Base-by-base conservation (phyloP, 495 filamentous ascomycete genomes). In the Aspergillus bertholletiae region DNA sequence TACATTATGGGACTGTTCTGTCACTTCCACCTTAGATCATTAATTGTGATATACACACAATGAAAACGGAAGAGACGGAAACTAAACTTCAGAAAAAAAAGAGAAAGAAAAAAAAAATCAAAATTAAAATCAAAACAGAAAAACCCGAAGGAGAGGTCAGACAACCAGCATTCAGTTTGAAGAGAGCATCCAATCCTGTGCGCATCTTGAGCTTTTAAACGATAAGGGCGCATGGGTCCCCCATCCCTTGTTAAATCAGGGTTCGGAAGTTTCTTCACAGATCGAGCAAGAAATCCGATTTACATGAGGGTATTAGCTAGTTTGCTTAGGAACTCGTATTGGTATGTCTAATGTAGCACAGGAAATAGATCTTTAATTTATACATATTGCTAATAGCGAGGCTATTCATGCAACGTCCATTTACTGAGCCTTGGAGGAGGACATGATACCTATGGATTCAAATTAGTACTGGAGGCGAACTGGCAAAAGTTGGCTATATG, bases 351-450 rank as follows among this genome's bases (percentile, higher is more conserved):
- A 66, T 57, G 66, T 64, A 69, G 66, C 64, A 71, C 62, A 74
- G 69, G 26, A 69, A 71, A 71, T 65, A 66, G 67, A 63, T 70
- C 64, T 65, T n/a, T 74, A 70, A 67, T 76, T 76, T 78, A 65
- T 75, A 78, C 73, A 78, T 67, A 64, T 72, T 68, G 69, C 61
- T 67, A 61, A 68, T 59, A 61, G 67, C 65, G 55, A 64, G 47
- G 61, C 65, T 59, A 70, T 63, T 59, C 61, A 69, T 60, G 43
- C 55, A 49, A 57, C 56, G 56, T 67, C 66, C 64, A 71, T 73
- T 71, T 74, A 80, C 65, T 80, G 71, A 55, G 77, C 69, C 72
- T 81, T 82, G 58, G 79, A 61, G 34, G 79, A 60, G 13, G 79
- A 58, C 69, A 82, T 74, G 64, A 81, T 80, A 58, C 73, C 79